Conservation (phyloP, 2,329 filamentous ascomycete species). For the Talaromyces funiculosus region DNA sequence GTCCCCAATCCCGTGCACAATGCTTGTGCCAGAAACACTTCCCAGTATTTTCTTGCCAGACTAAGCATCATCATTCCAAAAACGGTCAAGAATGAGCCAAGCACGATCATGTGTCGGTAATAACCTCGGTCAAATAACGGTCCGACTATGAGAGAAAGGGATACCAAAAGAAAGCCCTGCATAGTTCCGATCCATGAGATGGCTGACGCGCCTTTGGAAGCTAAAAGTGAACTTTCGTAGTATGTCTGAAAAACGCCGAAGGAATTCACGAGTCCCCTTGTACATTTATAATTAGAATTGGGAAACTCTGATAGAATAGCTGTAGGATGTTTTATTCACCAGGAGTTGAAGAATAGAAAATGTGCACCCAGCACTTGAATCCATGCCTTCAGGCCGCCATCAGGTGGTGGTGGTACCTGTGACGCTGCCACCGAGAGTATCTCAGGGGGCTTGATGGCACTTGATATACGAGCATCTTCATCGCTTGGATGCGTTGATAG, state of each 20-base stretch:
- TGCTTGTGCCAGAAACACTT: neutral
- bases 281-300: neutral
- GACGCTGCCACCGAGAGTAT: neutral
- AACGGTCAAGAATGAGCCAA: conserved; percentile 37
- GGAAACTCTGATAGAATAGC: neutral
- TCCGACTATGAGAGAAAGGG: neutral
- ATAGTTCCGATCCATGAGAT: neutral
- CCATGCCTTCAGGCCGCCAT: conserved; percentile 28
- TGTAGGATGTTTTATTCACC: conserved; percentile 21
- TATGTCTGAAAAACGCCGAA: conserved; percentile 48
- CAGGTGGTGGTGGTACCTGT: neutral
- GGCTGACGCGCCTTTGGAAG: conserved; percentile 22
- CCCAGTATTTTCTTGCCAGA: conserved; percentile 3
- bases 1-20: neutral
- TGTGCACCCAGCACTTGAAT: conserved; percentile 25
- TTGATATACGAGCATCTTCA: neutral
- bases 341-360: conserved; percentile 25
- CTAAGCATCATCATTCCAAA: conserved; percentile 14
- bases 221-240: conserved; percentile 38
- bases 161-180: neutral
- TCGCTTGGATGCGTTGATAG: neutral
- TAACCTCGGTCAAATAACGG: conserved; percentile 26
- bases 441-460: neutral
- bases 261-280: conserved; percentile 37
- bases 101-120: conserved; percentile 35